Percentiles rank a stretch among this genome's conserved stretches.
These are phyloP conservation scores for Arctium lappa DNA, from an alignment of 129 eudicot genomes.

Conservation along the genomic window DNA sequence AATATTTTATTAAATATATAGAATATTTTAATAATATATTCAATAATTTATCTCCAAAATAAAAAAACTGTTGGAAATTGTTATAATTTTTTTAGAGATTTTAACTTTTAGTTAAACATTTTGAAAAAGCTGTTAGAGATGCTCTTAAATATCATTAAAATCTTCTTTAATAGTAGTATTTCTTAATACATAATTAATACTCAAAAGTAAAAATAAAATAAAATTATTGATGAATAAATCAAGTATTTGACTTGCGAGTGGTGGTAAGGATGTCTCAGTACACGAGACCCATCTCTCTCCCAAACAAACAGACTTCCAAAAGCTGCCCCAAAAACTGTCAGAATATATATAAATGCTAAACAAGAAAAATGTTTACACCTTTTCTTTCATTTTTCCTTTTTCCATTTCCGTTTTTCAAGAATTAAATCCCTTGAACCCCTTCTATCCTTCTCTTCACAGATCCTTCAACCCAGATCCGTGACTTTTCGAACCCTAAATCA, in stretches of 20 bases:
- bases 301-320: constrained; percentile 27
- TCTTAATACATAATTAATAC: too few relatives aligned
- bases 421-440: constrained; percentile 1
- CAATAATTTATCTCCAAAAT: too few relatives aligned
- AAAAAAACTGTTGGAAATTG: too few relatives aligned
- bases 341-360: constrained; percentile 44
- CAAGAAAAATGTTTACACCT: constrained; percentile 29
- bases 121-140: too few relatives aligned
- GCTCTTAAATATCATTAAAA: neutral
- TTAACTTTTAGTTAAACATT: too few relatives aligned
- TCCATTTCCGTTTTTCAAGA: constrained; percentile 25
- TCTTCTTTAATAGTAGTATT: neutral
- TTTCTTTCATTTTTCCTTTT: constrained; percentile 25
- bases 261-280: constrained; percentile 41
- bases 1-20: too few relatives aligned
- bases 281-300: constrained; percentile 12
- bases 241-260: constrained; percentile 43
- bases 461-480: constrained; percentile 43
- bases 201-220: too few relatives aligned
- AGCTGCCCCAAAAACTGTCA: constrained; percentile 36
- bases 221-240: neutral
- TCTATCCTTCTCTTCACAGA: constrained; percentile 36
- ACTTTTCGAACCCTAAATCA: constrained; percentile 28
- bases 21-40: too few relatives aligned
- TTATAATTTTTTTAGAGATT: too few relatives aligned